Evolutionary conservation across 805 yeast species (phyloP).

Genomic region (Yarrowia keelungensis): DNA sequence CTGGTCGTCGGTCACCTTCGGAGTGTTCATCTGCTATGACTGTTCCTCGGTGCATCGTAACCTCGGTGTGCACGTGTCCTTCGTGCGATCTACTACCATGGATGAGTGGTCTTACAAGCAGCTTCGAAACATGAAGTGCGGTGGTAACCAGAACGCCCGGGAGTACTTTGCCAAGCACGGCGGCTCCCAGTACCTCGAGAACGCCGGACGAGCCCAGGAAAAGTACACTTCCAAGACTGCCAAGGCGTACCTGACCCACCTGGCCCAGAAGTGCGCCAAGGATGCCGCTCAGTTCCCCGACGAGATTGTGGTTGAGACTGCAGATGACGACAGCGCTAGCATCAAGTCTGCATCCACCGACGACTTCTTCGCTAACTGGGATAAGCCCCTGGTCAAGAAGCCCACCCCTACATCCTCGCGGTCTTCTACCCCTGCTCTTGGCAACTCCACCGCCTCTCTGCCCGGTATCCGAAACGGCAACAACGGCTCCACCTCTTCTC

Average conservation of each 20-base stretch:
- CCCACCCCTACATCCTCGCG: conserved; percentile 55
- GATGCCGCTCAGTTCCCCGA: conserved; percentile 80
- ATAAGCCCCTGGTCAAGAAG: conserved; percentile 64
- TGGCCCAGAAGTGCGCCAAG: conserved; percentile 68
- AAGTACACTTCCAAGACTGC: conserved; percentile 87
- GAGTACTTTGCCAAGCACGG: conserved; percentile 86
- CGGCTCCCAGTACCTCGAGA: conserved; percentile 72
- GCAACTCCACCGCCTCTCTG: conserved; percentile 40
- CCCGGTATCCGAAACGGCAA: conserved; percentile 40
- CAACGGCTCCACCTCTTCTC: conserved; percentile 34
- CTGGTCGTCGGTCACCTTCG: conserved; percentile 98
- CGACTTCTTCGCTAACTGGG: conserved; percentile 93
- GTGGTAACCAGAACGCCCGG: conserved; percentile 88
- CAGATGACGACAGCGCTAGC: conserved; percentile 45
- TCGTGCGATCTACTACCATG: conserved; percentile 88
- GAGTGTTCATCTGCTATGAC: conserved; percentile 88
- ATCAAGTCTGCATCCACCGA: conserved; percentile 55
- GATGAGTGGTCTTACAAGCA: conserved; percentile 95
- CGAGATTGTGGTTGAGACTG: conserved; percentile 66
- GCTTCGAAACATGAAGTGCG: conserved; percentile 88
- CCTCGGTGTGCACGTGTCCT: conserved; percentile 93
- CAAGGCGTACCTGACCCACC: conserved; percentile 76
- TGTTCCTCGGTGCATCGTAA: conserved; percentile 96
- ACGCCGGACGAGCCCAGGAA: conserved; percentile 65
- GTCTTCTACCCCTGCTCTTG: conserved; percentile 48